A percentile compares a stretch with the other conserved stretches of the same genome.
Conservation (phyloP, 495 filamentous ascomycete species). For the Penicillium pancosmium region DNA sequence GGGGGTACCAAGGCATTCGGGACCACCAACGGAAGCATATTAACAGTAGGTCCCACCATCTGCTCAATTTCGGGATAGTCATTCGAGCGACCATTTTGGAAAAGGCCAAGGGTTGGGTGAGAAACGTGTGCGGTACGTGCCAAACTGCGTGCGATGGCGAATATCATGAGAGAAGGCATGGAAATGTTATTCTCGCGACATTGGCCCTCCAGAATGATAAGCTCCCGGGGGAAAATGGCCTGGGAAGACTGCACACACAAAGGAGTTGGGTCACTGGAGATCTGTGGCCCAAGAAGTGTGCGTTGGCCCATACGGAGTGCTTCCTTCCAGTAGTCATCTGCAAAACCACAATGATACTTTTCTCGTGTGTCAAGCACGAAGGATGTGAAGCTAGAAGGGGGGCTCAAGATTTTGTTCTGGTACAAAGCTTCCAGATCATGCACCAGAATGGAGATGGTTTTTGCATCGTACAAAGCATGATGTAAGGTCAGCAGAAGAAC, state of each 20-base stretch:
- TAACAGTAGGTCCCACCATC: conserved; percentile 9
- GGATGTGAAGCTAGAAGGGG: neutral
- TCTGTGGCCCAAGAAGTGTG: neutral
- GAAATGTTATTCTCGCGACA: neutral
- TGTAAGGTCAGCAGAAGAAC: conserved; percentile 25
- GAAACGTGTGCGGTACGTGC: conserved; percentile 12
- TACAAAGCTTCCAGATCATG: conserved; percentile 25
- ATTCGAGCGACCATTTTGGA: conserved; percentile 27
- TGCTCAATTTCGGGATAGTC: conserved; percentile 4
- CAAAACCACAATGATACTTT: neutral
- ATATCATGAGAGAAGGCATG: conserved; percentile 23
- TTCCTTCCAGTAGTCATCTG: neutral
- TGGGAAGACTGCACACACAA: neutral
- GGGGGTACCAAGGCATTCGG: neutral
- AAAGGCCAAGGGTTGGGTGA: conserved; percentile 28
- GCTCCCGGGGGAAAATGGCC: neutral
- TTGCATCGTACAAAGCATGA: conserved; percentile 34
- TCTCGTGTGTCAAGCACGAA: neutral
- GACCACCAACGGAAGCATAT: neutral
- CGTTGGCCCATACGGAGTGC: neutral
- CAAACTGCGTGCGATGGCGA: conserved; percentile 21
- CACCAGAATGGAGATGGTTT: conserved; percentile 21
- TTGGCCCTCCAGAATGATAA: conserved; percentile 1
- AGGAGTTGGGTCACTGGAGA: neutral
- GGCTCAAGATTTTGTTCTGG: neutral